Base-by-base conservation (phyloP, 148 eudicot genomes). In the Fallopia convolvulus region DNA sequence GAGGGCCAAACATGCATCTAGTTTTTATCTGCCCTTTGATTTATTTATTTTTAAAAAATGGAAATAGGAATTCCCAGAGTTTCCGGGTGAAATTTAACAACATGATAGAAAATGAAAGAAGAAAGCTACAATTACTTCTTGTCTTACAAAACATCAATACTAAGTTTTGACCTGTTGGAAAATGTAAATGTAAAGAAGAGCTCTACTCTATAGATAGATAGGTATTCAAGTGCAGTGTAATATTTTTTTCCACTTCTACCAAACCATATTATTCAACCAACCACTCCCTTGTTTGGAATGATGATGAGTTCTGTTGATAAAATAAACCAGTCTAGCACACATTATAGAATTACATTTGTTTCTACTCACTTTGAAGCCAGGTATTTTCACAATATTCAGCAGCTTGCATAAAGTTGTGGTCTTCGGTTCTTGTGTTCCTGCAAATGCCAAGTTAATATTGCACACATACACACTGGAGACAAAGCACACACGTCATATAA, bases 211-310 rank as follows among this genome's bases (percentile, higher is more conserved):
- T 26, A 26, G 30, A 26, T 52, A 2, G n/a, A 53, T 20, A 55
- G 61, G 61, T 55, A n/a, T 55, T n/a, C 15, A 10, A 5, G 26
- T 55, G 23, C 20, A 55, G 26, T 55, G 2, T 55, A 5, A n/a
- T 55, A n/a, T 20, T 5, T 3, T 13, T 44, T 44, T 8, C 17
- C 2, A 2, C 15, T 48, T 48, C 15, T 48, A 11, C 15, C 15
- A n/a, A 53, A 17, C 18, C 21, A 8, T n/a, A 4, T 17, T 50
- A 50, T n/a, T 55, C 30, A 26, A 26, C 30, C 44, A 68, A 68
- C 72, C 15, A 68, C 72, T 68, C 44, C 44, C 72, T 68, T 68
- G 72, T 68, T 68, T 68, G 72, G 44, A 68, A 36, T 68, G 44
- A 68, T 68, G 44, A 36, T 68, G 71, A 65, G 71, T 5, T 68